A percentile compares a stretch with the other conserved stretches of the same genome.
phyloP scores from a whole-genome alignment of 306 rosid species.

The Sindora glabra region DNA sequence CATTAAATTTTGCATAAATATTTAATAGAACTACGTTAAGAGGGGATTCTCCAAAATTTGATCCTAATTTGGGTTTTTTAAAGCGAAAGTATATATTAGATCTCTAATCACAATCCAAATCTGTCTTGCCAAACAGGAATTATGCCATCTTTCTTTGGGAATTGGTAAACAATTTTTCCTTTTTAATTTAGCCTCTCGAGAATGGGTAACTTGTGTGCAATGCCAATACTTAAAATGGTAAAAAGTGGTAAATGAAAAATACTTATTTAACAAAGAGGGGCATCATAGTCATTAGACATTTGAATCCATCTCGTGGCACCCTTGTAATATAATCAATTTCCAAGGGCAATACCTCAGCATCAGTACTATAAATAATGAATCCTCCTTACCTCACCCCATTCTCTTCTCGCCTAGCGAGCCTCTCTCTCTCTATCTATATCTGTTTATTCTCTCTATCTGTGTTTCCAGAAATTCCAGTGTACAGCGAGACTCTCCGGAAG shows the following conservation, averaged over 20 bases:
- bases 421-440: background rate
- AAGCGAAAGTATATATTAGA: too few relatives aligned
- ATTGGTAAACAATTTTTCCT: too few relatives aligned
- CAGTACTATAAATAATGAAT: conserved; percentile 24
- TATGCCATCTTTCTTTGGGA: background rate
- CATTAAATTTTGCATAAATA: too few relatives aligned
- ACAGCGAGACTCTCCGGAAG: background rate
- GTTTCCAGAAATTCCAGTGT: background rate
- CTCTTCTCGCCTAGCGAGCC: background rate
- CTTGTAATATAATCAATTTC: background rate
- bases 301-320: background rate
- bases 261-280: background rate
- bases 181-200: too few relatives aligned
- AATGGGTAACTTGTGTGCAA: background rate
- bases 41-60: too few relatives aligned
- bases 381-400: background rate
- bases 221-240: background rate
- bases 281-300: background rate
- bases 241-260: background rate
- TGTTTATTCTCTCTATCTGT: background rate
- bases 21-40: too few relatives aligned
- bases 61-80: too few relatives aligned
- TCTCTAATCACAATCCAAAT: background rate
- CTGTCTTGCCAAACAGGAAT: background rate
- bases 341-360: background rate